These are phyloP conservation scores for Monosporozyma servazzii DNA, from an alignment of 805 yeast genomes.

Conservation along the genomic window DNA sequence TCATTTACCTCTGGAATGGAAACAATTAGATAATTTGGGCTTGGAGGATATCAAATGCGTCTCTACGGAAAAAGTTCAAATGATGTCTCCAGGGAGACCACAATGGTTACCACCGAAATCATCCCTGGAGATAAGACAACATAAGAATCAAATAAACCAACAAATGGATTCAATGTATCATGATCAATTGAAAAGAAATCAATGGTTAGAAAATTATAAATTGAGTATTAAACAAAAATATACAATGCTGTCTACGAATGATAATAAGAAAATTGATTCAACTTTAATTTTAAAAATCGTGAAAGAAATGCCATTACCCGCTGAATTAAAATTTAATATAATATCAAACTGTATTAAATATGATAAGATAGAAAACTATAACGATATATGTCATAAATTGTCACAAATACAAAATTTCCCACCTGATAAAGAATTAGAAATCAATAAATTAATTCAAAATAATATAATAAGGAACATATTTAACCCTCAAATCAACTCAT, in stretches of 20 bases:
- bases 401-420: slow-evolving; percentile 23
- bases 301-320: slow-evolving; percentile 21
- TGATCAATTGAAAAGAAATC: background rate
- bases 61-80: slow-evolving; percentile 48
- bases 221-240: background rate
- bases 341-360: slow-evolving; percentile 9
- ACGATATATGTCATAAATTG: background rate
- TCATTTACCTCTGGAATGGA: slow-evolving; percentile 30
- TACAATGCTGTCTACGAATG: background rate
- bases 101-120: slow-evolving; percentile 62
- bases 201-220: slow-evolving; percentile 1
- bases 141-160: slow-evolving; percentile 30
- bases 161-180: background rate
- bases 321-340: slow-evolving; percentile 12
- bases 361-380: too few relatives aligned
- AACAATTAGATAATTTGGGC: slow-evolving; percentile 29
- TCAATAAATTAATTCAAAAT: slow-evolving; percentile 14
- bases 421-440: slow-evolving; percentile 23
- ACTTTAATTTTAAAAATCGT: slow-evolving; percentile 12
- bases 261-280: background rate
- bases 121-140: slow-evolving; percentile 40
- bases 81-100: slow-evolving; percentile 53
- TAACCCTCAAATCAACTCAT: slow-evolving; percentile 1
- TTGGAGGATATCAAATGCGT: slow-evolving; percentile 51
- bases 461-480: slow-evolving; percentile 7